phyloP scores from a whole-genome alignment of 108 stramenopile genomes.

The Discostella stelligeroides region DNA sequence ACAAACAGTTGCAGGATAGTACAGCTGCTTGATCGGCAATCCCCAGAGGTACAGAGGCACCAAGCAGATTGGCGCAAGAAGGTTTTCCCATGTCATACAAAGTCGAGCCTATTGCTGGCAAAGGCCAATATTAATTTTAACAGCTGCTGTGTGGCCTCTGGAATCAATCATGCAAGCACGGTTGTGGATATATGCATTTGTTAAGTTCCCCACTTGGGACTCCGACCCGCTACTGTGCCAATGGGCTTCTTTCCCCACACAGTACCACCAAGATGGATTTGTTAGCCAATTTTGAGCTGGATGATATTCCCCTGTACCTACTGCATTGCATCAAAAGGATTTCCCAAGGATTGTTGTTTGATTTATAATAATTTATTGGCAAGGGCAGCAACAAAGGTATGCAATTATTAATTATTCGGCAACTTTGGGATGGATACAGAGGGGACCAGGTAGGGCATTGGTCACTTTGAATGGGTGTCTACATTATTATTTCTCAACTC shows the following conservation, averaged over 20 bases:
- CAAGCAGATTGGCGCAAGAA: too few species aligned
- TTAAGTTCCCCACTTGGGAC: not conserved
- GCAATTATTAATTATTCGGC: not conserved
- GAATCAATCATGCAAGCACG: too few species aligned
- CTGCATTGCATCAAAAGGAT: not conserved
- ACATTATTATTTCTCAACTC: not conserved
- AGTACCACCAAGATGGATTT: not conserved
- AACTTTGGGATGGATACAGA: not conserved
- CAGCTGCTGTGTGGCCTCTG: too few species aligned
- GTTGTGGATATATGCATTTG: conserved; percentile 2
- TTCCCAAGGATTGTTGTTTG: not conserved
- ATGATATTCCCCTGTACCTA: not conserved
- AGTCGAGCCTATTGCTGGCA: too few species aligned
- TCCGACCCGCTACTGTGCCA: not conserved
- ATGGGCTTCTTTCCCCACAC: not conserved
- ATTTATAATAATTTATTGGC: not conserved
- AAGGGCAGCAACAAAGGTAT: conserved; percentile 2
- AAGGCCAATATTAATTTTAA: too few species aligned
- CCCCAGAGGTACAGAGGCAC: too few species aligned
- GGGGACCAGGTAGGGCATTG: not conserved
- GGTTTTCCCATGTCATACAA: too few species aligned
- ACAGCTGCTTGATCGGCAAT: too few species aligned
- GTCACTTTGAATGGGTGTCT: not conserved
- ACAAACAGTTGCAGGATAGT: too few species aligned
- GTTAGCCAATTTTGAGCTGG: not conserved